These are phyloP conservation scores for Plectranthus barbatus DNA, from an alignment of 257 asterid species.

Conservation along the genomic window DNA sequence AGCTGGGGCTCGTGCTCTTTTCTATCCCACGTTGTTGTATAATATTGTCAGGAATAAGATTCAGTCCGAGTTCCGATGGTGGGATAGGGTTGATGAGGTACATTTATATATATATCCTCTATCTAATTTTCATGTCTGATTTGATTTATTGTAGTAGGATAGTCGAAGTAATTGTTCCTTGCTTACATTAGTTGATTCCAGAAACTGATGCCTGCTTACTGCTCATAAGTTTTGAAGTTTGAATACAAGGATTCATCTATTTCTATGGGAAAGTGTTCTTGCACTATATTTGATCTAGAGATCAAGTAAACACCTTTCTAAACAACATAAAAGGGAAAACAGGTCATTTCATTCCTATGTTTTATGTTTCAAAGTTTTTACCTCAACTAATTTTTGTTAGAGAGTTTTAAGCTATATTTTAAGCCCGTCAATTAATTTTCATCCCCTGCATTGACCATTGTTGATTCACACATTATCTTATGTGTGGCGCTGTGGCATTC, in stretches of 20 bases:
- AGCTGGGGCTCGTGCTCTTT: slow-evolving; percentile 92
- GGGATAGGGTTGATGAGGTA: slow-evolving; percentile 98
- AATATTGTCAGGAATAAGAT: slow-evolving; percentile 82
- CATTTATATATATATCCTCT: neutral
- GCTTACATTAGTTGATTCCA: neutral
- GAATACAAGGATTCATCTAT: neutral
- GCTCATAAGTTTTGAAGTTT: neutral
- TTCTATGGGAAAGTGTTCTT: too few species aligned
- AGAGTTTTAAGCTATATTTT: too few species aligned
- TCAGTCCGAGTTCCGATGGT: slow-evolving; percentile 90
- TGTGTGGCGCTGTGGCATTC: too few species aligned
- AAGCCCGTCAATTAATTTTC: too few species aligned
- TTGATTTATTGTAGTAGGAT: neutral
- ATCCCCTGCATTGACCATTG: too few species aligned
- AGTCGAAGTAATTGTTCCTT: too few species aligned
- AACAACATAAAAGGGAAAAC: too few species aligned
- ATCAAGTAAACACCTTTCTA: neutral
- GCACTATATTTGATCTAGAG: too few species aligned
- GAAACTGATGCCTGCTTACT: neutral
- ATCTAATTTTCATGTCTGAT: neutral
- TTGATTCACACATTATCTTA: too few species aligned
- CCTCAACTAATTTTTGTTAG: too few species aligned
- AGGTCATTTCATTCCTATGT: too few species aligned
- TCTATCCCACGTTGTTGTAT: slow-evolving; percentile 87
- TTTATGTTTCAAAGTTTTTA: too few species aligned